Percentiles rank a stretch among this genome's conserved stretches.
Evolutionary conservation across 805 yeast species (phyloP).

Genomic region (Cyberlindnera amylophila): DNA sequence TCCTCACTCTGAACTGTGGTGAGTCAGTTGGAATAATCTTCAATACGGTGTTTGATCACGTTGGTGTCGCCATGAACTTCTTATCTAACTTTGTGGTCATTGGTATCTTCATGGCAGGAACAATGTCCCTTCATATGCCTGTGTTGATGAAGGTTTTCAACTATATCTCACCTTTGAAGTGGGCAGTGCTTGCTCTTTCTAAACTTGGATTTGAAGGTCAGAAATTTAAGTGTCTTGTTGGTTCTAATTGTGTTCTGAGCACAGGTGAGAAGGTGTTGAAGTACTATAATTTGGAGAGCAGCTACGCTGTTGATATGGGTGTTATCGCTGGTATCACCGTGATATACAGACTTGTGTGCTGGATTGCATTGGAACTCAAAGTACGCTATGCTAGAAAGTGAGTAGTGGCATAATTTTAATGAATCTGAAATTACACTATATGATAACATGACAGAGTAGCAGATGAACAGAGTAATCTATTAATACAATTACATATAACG

Average conservation of each 20-base stretch:
- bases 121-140: conserved; percentile 74
- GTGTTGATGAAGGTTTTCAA: conserved; percentile 64
- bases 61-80: conserved; percentile 76
- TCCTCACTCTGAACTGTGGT: conserved; percentile 64
- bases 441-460: no score
- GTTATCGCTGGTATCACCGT: conserved; percentile 15
- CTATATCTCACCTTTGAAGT: conserved; percentile 72
- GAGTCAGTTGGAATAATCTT: conserved; percentile 82
- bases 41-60: conserved; percentile 65
- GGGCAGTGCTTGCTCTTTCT: conserved; percentile 59
- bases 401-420: no score
- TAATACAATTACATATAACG: no score
- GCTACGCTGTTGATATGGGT: conserved; percentile 17
- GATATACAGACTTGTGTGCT: conserved; percentile 16
- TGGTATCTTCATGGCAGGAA: conserved; percentile 81
- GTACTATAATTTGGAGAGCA: conserved; percentile 39
- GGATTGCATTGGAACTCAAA: conserved; percentile 11
- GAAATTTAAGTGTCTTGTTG: conserved; percentile 46
- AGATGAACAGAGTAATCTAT: no score
- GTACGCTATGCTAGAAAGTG: conserved; percentile 5
- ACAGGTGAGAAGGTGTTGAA: conserved; percentile 55
- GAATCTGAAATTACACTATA: no score
- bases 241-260: conserved; percentile 43
- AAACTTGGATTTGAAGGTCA: conserved; percentile 54
- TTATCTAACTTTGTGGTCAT: conserved; percentile 64